Conservation (phyloP, 192 early-diverging fungal species). For the Coemansia sp. region DNA sequence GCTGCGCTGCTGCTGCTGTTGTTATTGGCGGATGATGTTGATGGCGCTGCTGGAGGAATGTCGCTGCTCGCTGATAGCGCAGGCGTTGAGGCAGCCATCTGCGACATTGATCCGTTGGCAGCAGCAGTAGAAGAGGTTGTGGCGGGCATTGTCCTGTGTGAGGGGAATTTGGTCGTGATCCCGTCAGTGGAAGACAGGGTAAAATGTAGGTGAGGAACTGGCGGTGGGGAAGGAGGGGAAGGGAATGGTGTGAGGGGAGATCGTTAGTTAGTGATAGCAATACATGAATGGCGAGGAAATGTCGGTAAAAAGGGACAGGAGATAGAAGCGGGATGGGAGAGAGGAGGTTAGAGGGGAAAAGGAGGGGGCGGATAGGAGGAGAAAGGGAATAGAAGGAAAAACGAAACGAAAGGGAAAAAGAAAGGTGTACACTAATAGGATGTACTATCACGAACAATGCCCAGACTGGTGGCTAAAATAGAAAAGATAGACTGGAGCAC, state of each 20-base stretch:
- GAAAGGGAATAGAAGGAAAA: background rate
- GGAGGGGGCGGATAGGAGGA: background rate
- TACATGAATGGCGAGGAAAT: slow-evolving; percentile 10
- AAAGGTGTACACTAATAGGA: background rate
- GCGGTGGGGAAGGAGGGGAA: background rate
- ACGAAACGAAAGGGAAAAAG: background rate
- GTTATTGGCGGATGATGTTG: too few relatives aligned
- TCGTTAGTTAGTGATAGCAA: slow-evolving; percentile 2
- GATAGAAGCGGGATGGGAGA: background rate
- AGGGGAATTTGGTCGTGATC: background rate
- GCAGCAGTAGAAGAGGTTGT: background rate
- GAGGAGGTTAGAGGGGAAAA: background rate
- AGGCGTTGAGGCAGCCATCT: background rate
- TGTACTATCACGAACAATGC: slow-evolving; percentile 5
- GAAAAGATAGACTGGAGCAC: background rate
- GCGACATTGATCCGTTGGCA: background rate
- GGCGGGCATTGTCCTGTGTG: background rate
- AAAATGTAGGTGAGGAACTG: background rate
- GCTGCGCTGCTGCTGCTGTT: too few relatives aligned
- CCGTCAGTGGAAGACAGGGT: background rate
- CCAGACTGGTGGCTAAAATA: background rate
- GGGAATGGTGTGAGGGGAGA: background rate
- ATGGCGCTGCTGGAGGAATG: background rate
- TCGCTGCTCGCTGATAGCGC: slow-evolving; percentile 1
- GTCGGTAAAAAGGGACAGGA: background rate